These are phyloP conservation scores for Pichia nakasei DNA, from an alignment of 805 yeast species.

Conservation along the genomic window DNA sequence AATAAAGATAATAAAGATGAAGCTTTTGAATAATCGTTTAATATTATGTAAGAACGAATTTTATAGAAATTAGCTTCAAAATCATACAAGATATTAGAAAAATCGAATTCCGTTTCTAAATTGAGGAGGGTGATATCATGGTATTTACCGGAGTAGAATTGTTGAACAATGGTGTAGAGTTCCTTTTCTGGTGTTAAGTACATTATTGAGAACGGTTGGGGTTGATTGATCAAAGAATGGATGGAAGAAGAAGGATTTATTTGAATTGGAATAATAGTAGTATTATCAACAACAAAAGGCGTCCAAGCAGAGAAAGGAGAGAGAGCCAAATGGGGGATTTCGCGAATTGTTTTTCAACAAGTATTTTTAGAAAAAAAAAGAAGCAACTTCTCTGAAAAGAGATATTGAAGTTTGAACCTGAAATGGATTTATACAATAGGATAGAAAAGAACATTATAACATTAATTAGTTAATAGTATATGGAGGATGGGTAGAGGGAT, in stretches of 20 bases:
- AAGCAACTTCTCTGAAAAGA: too few species aligned
- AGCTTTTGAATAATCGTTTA: neutral
- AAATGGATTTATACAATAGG: too few species aligned
- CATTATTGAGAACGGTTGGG: conserved; percentile 6
- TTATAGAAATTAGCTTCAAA: conserved; percentile 19
- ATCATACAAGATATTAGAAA: conserved; percentile 19
- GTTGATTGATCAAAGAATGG: neutral
- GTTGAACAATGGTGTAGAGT: conserved; percentile 24
- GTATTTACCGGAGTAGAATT: conserved; percentile 22
- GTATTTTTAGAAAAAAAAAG: too few species aligned
- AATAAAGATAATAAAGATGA: neutral
- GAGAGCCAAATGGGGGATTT: too few species aligned
- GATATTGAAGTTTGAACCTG: too few species aligned
- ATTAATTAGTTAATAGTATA: too few species aligned
- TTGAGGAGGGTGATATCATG: conserved; percentile 13
- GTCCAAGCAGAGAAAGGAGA: too few species aligned
- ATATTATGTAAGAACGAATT: conserved; percentile 14
- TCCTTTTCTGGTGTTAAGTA: conserved; percentile 17
- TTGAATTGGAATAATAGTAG: too few species aligned
- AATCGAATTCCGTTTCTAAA: conserved; percentile 19
- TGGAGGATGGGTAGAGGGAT: too few species aligned
- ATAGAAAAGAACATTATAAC: too few species aligned
- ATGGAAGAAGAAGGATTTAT: neutral
- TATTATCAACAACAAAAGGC: too few species aligned
- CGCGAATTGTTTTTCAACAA: too few species aligned